A percentile compares a stretch with the other conserved stretches of the same genome.
Evolutionary conservation across 148 eudicot genomes (phyloP).

Genomic region (Heliosperma pusillum): DNA sequence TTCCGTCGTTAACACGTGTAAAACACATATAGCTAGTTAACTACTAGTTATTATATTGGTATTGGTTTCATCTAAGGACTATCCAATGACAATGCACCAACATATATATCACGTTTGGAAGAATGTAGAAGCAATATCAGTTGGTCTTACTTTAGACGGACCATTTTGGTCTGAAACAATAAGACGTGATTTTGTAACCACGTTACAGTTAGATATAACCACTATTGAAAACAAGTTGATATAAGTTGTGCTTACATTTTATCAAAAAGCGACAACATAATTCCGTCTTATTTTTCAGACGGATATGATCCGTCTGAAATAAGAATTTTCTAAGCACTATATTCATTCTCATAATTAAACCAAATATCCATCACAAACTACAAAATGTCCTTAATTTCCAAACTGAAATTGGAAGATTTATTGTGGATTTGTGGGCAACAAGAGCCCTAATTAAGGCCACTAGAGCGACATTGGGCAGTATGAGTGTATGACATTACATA

Average conservation of each 20-base stretch:
- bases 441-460: not conserved
- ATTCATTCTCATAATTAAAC: not conserved
- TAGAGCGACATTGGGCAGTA: not conserved
- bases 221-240: too few species aligned
- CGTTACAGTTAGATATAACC: too few species aligned
- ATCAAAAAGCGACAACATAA: too few species aligned
- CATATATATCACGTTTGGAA: not conserved
- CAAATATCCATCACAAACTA: not conserved
- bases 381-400: not conserved
- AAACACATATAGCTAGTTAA: not conserved
- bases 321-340: too few species aligned
- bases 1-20: not conserved
- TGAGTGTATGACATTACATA: not conserved
- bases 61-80: not conserved
- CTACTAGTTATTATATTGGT: not conserved
- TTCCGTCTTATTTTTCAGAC: too few species aligned
- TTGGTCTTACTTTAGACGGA: too few species aligned
- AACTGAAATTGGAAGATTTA: not conserved
- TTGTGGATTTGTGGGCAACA: constrained; percentile 16
- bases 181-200: too few species aligned
- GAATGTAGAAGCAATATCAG: not conserved
- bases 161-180: too few species aligned
- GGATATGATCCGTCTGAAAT: too few species aligned
- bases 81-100: not conserved
- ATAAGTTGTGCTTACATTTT: too few species aligned